Conservation (phyloP, 2,329 filamentous ascomycete genomes). For the Penicillium frequentans region DNA sequence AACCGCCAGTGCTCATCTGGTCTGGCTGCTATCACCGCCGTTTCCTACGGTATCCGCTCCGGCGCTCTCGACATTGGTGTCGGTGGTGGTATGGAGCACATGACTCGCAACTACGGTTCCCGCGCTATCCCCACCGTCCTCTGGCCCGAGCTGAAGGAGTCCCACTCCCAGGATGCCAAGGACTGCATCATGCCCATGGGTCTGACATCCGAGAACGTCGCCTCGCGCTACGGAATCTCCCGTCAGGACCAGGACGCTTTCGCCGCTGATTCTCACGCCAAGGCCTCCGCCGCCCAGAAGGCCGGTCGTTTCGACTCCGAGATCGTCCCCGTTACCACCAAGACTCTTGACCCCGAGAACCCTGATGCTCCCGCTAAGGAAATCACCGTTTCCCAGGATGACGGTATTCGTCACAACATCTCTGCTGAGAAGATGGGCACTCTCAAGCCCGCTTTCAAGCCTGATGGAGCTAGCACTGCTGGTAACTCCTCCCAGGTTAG, state of each 20-base stretch:
- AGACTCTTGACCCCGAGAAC: conserved; percentile 64
- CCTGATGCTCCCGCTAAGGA: conserved; percentile 56
- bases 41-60: conserved; percentile 73
- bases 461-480: conserved; percentile 74
- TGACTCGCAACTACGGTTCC: conserved; percentile 86
- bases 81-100: conserved; percentile 91
- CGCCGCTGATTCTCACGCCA: conserved; percentile 70
- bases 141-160: conserved; percentile 72
- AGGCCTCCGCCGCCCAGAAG: conserved; percentile 69
- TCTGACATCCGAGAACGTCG: conserved; percentile 85
- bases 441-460: conserved; percentile 82
- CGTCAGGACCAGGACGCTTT: conserved; percentile 81
- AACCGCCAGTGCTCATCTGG: conserved; percentile 84
- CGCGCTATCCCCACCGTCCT: conserved; percentile 80
- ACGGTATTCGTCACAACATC: conserved; percentile 73
- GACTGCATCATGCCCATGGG: conserved; percentile 97
- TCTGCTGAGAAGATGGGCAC: conserved; percentile 69
- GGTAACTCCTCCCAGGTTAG: conserved; percentile 84
- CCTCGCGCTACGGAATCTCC: conserved; percentile 69
- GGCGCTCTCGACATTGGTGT: conserved; percentile 74
- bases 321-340: conserved; percentile 76
- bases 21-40: conserved; percentile 71
- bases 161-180: conserved; percentile 64
- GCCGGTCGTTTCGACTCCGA: conserved; percentile 72
- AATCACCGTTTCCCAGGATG: conserved; percentile 73